A percentile compares a stretch with the other conserved stretches of the same genome.
These are phyloP conservation scores for Sicyos baderoa DNA, from an alignment of 306 rosid genomes.

Conservation along the genomic window DNA sequence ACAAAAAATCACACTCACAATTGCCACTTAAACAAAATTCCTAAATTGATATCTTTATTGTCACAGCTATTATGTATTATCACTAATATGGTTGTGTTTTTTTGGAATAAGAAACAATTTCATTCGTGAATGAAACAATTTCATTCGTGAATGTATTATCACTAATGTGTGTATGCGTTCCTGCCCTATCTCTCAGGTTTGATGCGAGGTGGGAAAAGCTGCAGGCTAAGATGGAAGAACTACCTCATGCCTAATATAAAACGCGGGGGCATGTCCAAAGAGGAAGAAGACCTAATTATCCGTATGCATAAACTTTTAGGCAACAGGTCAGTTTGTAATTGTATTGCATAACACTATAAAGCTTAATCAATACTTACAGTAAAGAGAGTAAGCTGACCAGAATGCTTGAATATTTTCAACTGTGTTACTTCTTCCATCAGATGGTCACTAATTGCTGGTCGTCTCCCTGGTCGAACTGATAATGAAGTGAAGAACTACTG, in stretches of 20 bases:
- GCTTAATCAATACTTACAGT: conserved; percentile 8
- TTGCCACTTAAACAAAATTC: too few relatives aligned
- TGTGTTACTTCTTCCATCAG: conserved; percentile 20
- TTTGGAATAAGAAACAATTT: too few relatives aligned
- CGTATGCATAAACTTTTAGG: conserved; percentile 68
- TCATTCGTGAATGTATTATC: neutral
- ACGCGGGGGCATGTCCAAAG: conserved; percentile 56
- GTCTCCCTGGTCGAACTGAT: conserved; percentile 59
- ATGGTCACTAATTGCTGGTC: conserved; percentile 66
- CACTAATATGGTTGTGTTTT: too few relatives aligned
- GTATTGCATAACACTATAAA: neutral
- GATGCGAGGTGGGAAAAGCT: conserved; percentile 60
- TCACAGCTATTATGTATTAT: too few relatives aligned
- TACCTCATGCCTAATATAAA: conserved; percentile 58
- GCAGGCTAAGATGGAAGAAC: conserved; percentile 68
- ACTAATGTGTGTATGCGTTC: neutral
- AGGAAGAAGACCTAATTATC: conserved; percentile 58
- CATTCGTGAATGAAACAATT: too few relatives aligned
- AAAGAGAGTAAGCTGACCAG: neutral
- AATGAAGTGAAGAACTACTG: conserved; percentile 58
- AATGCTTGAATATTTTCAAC: neutral
- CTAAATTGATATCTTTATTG: too few relatives aligned
- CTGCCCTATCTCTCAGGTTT: conserved; percentile 26
- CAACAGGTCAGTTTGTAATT: conserved; percentile 36
- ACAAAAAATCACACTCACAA: too few relatives aligned